Evolutionary conservation across 495 filamentous ascomycete species (phyloP), one percentile per base, ranked within the genome.

Genomic region (Aspergillus asperescens): DNA sequence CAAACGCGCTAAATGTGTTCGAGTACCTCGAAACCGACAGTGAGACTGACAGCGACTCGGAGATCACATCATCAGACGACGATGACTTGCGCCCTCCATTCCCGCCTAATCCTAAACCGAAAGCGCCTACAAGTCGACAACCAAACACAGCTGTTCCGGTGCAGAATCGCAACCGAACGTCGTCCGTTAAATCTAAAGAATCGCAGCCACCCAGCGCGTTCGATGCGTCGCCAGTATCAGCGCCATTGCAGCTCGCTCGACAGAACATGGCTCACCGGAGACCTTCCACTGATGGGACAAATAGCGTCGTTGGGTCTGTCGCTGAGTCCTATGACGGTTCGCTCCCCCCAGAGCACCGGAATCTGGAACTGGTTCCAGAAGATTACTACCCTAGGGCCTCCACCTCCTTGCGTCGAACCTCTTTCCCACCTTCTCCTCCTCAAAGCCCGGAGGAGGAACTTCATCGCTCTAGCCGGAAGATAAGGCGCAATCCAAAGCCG

Each of bases 1-100:
- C 59, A 19, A 65, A 60, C 19, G 48, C 56, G 13, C 69, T 68
- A 5, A 67, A 74, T 55, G 73, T 76, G 7, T 76, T 76, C 54
- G 64, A 76, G 39, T 76, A 67, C 24, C 62, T 76, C 0, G 67
- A 74, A 7, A 46, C 62, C 13, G 58, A 62, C 27, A 62, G 62
- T 20, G 61, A 62, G 4, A 57, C 62, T 1, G 55, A 62, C 15
- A 56, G 58, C 9, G 55, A 61, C 16, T 52, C 48, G n/a, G 61
- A 58, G 10, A 7, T 54, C 18, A 31, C 51, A 16, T 62, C 62
- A 9, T 57, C 58, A 13, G 52, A 55, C n/a, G 62, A 62, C 16
- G 61, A 62, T 5, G 61, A 65, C 20, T 32, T 50, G 7, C 38
- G 29, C 3, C 53, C n/a, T 29, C 46, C 38, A 52, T 43, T 48